A percentile compares a stretch with the other conserved stretches of the same genome.
These are phyloP conservation scores for Stylosanthes scabra DNA, from an alignment of 331 rosid species.

Conservation along the genomic window DNA sequence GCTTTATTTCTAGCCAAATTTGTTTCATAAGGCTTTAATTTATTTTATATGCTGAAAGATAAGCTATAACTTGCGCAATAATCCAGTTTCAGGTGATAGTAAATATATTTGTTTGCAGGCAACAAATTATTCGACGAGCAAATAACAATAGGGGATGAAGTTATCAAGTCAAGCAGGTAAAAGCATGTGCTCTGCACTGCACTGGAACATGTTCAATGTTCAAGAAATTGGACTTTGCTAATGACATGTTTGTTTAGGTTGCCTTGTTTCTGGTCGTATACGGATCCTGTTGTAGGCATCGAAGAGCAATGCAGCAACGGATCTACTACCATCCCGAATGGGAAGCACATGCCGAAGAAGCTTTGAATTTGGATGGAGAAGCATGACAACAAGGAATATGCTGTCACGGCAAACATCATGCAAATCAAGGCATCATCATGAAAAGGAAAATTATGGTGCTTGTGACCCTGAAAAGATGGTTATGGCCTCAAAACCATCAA, in stretches of 20 bases:
- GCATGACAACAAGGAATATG: conserved; percentile 23
- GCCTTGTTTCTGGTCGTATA: conserved; percentile 46
- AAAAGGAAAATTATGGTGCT: conserved; percentile 3
- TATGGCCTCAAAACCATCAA: conserved; percentile 25
- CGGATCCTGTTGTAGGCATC: conserved; percentile 45
- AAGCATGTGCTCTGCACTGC: conserved; percentile 4
- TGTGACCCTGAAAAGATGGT: background rate
- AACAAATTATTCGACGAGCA: conserved; percentile 44
- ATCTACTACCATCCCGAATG: conserved; percentile 49
- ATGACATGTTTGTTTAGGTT: conserved; percentile 40
- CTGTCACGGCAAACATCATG: conserved; percentile 1
- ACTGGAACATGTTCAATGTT: conserved; percentile 3
- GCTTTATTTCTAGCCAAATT: conserved; percentile 8
- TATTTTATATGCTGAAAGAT: conserved; percentile 3
- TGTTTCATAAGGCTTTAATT: conserved; percentile 1
- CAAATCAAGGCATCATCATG: background rate
- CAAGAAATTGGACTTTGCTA: conserved; percentile 18
- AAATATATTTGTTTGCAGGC: conserved; percentile 40
- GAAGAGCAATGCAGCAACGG: conserved; percentile 50
- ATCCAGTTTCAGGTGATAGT: conserved; percentile 31
- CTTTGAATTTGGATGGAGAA: conserved; percentile 33
- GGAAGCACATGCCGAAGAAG: conserved; percentile 44
- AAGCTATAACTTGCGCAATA: background rate
- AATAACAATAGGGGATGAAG: conserved; percentile 41
- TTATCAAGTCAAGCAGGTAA: conserved; percentile 53